Percentiles rank a stretch among this genome's conserved stretches.
phyloP scores from a whole-genome alignment of 805 yeast species.

The Cyberlindnera meyerae region DNA sequence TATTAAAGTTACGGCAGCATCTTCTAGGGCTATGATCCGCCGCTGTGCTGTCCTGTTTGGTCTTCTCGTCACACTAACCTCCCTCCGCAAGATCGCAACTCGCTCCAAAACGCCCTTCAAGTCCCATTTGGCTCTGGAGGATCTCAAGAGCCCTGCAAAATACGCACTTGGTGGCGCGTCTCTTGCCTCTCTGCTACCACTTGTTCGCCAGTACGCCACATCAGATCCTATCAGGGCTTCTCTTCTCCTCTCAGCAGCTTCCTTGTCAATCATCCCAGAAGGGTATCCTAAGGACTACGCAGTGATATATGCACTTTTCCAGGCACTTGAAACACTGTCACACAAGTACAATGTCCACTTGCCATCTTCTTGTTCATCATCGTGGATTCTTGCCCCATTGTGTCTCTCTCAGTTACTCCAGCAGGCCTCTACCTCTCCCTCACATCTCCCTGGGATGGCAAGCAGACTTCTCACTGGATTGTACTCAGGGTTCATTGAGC shows the following conservation, averaged over 20 bases:
- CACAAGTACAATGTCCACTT: slow-evolving; percentile 1
- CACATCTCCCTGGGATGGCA: slow-evolving; percentile 10
- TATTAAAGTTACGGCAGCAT: background rate
- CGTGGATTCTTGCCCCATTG: slow-evolving; percentile 18
- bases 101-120: slow-evolving; percentile 2
- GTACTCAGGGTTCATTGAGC: slow-evolving; percentile 14
- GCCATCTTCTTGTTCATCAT: background rate
- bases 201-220: slow-evolving; percentile 7
- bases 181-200: slow-evolving; percentile 5
- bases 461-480: slow-evolving; percentile 4
- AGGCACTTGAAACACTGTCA: slow-evolving; percentile 10
- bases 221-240: background rate
- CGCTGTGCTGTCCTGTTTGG: slow-evolving; percentile 12
- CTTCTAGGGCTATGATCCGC: slow-evolving; percentile 8
- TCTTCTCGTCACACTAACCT: slow-evolving; percentile 2
- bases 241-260: slow-evolving; percentile 1
- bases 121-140: background rate
- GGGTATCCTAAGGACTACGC: slow-evolving; percentile 13
- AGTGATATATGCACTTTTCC: slow-evolving; percentile 11
- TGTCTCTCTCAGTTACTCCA: slow-evolving; percentile 16
- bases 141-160: background rate
- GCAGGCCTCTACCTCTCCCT: slow-evolving; percentile 14
- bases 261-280: slow-evolving; percentile 14
- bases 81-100: slow-evolving; percentile 5
- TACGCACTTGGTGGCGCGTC: slow-evolving; percentile 5